These are phyloP conservation scores for Talaromyces liani DNA, from an alignment of 495 filamentous ascomycete genomes.

Conservation along the genomic window DNA sequence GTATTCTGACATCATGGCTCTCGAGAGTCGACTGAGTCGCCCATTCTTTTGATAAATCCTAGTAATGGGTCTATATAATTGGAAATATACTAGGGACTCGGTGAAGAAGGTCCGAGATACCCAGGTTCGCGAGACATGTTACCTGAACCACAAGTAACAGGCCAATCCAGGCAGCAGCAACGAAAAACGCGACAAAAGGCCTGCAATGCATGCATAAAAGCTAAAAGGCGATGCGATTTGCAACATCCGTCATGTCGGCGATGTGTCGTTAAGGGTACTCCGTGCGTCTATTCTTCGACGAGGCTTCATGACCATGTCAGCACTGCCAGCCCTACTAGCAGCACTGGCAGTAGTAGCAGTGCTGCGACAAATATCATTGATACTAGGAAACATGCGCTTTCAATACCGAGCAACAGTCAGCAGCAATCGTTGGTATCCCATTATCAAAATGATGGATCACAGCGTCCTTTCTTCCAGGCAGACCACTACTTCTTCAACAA, in stretches of 20 bases:
- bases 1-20: neutral
- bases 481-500: neutral
- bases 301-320: neutral
- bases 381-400: neutral
- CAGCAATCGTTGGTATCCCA: neutral
- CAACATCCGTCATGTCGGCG: conserved; percentile 39
- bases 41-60: too few relatives aligned
- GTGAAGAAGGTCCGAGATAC: neutral
- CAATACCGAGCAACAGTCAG: neutral
- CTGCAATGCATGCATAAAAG: conserved; percentile 44
- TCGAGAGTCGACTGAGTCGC: too few relatives aligned
- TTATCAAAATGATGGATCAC: neutral
- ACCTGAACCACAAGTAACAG: neutral
- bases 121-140: neutral
- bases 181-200: conserved; percentile 34
- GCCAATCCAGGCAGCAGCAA: neutral
- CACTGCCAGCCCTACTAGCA: neutral
- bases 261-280: conserved; percentile 31
- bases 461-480: neutral
- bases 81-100: neutral
- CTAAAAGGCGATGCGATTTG: conserved; percentile 46
- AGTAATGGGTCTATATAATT: neutral
- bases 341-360: neutral
- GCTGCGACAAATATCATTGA: neutral
- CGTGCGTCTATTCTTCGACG: conserved; percentile 34